phyloP scores from a whole-genome alignment of 2,329 filamentous ascomycete species.

The Aspergillus spinulosporus region DNA sequence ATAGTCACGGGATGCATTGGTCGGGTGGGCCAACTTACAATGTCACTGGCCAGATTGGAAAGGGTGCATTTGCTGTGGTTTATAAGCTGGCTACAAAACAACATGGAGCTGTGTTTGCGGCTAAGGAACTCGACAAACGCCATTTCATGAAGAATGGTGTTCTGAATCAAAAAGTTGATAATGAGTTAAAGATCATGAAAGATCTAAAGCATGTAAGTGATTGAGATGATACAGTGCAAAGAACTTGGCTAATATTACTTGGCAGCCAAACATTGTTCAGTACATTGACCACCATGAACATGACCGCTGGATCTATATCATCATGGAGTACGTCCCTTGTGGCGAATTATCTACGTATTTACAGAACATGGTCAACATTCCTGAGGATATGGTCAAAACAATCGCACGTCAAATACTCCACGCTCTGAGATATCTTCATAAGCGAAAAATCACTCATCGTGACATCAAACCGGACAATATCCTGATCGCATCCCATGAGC shows the following conservation, averaged over 20 bases:
- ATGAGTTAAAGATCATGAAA: constrained; percentile 96
- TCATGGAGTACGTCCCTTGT: constrained; percentile 87
- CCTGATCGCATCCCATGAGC: constrained; percentile 70
- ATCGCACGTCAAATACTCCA: constrained; percentile 71
- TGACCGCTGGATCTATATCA: constrained; percentile 81
- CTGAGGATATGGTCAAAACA: constrained; percentile 66
- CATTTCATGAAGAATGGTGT: constrained; percentile 91
- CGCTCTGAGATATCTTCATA: constrained; percentile 83
- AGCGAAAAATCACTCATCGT: constrained; percentile 89
- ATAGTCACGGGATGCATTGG: constrained; percentile 69
- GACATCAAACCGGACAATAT: constrained; percentile 99
- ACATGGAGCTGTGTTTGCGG: constrained; percentile 79
- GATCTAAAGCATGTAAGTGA: constrained; percentile 72
- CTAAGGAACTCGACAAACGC: constrained; percentile 92
- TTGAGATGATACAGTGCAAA: neutral
- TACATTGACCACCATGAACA: constrained; percentile 88
- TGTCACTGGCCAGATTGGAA: constrained; percentile 76
- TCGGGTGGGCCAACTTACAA: constrained; percentile 83
- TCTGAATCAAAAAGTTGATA: constrained; percentile 87
- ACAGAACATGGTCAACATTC: constrained; percentile 59
- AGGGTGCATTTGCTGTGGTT: constrained; percentile 92
- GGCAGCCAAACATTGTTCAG: constrained; percentile 79
- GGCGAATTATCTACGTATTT: constrained; percentile 82
- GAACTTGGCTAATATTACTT: constrained; percentile 14
- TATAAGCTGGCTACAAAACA: constrained; percentile 86